These are phyloP conservation scores for Phytopythium boreale DNA, from an alignment of 352 stramenopile genomes.

Conservation along the genomic window DNA sequence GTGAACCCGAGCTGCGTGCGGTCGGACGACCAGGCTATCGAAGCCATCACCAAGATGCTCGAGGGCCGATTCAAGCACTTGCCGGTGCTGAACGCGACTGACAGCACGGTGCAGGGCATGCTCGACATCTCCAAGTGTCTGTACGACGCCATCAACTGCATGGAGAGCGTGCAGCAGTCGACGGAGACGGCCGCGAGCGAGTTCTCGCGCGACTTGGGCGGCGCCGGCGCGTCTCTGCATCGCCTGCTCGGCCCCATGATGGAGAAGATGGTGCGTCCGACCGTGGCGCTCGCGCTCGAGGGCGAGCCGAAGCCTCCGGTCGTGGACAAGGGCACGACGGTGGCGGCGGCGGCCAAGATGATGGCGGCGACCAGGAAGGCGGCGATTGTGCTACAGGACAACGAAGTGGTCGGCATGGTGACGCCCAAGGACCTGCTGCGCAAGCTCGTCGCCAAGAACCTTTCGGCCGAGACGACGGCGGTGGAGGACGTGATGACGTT, in stretches of 20 bases:
- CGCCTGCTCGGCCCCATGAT: conserved; percentile 82
- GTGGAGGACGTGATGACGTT: conserved; percentile 87
- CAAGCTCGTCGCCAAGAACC: conserved; percentile 82
- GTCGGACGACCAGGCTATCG: conserved; percentile 77
- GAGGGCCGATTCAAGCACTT: conserved; percentile 88
- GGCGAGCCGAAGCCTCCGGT: conserved; percentile 78
- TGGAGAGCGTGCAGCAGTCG: conserved; percentile 86
- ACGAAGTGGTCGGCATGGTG: conserved; percentile 80
- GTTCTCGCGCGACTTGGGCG: conserved; percentile 73
- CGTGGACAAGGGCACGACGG: conserved; percentile 66
- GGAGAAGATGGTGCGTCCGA: conserved; percentile 88
- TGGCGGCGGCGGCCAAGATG: conserved; percentile 73
- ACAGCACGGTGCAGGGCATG: conserved; percentile 78
- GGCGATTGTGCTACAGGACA: conserved; percentile 70
- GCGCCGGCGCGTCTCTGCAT: conserved; percentile 60
- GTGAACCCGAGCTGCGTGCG: conserved; percentile 76
- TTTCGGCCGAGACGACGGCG: conserved; percentile 67
- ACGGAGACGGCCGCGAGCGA: conserved; percentile 75
- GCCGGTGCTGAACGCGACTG: conserved; percentile 56
- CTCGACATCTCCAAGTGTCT: conserved; percentile 90
- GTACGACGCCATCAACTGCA: conserved; percentile 84
- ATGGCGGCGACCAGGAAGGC: conserved; percentile 86
- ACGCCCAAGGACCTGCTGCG: conserved; percentile 84
- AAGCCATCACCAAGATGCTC: conserved; percentile 89
- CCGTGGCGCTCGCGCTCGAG: conserved; percentile 76